Percentiles rank a stretch among this genome's conserved stretches.
These are phyloP conservation scores for Cicer pinnatifidum DNA, from an alignment of 306 rosid genomes.

Conservation along the genomic window DNA sequence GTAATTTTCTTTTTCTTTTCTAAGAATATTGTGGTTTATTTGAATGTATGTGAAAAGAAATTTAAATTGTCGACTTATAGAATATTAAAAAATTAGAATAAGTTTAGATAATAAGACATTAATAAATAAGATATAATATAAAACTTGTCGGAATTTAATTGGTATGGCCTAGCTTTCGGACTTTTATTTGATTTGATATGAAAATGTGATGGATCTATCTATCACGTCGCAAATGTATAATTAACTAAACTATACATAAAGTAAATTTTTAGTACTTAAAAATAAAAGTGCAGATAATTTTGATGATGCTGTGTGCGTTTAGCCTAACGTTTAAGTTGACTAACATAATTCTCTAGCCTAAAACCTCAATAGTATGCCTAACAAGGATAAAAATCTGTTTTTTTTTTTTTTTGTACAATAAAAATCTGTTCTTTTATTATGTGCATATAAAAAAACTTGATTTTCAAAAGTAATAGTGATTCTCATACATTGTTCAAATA, in stretches of 20 bases:
- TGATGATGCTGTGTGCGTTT: constrained; percentile 25
- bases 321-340: constrained; percentile 31
- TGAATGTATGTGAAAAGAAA: too few species aligned
- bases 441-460: too few species aligned
- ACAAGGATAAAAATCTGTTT: not conserved
- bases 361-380: not conserved
- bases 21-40: too few species aligned
- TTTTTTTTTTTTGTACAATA: too few species aligned
- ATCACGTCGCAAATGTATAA: not conserved
- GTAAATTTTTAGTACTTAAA: not conserved
- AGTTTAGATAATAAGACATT: constrained; percentile 1
- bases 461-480: too few species aligned
- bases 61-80: too few species aligned
- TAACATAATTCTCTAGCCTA: not conserved
- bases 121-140: not conserved
- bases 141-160: constrained; percentile 6
- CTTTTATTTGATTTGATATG: not conserved
- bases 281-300: not conserved
- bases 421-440: too few species aligned
- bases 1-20: too few species aligned
- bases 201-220: constrained; percentile 10
- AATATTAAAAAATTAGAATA: too few species aligned
- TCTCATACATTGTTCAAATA: too few species aligned
- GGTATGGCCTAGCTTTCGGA: not conserved
- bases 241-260: not conserved